These are phyloP conservation scores for Aspergillus ustus DNA, from an alignment of 2,329 filamentous ascomycete species.

Conservation along the genomic window DNA sequence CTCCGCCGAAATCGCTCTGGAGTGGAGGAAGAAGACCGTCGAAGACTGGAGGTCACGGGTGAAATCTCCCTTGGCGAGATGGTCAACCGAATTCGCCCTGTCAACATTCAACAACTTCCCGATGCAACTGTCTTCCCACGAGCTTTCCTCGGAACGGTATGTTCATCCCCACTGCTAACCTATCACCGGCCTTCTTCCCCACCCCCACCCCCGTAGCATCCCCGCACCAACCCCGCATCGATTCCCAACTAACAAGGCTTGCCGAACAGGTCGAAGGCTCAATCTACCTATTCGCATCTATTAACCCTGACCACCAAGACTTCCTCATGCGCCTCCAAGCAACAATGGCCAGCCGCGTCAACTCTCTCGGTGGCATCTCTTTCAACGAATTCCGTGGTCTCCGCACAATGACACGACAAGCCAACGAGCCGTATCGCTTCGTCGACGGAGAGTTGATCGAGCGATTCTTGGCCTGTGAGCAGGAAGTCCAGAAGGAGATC, in stretches of 20 bases:
- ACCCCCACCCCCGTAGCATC: background rate
- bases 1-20: constrained; percentile 74
- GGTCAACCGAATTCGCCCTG: constrained; percentile 82
- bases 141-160: constrained; percentile 86
- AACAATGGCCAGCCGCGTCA: constrained; percentile 68
- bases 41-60: constrained; percentile 71
- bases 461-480: constrained; percentile 74
- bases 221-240: background rate
- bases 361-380: constrained; percentile 71
- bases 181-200: background rate
- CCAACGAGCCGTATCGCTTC: constrained; percentile 80
- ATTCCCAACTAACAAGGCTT: background rate
- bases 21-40: constrained; percentile 74
- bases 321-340: constrained; percentile 81
- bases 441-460: constrained; percentile 93
- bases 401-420: constrained; percentile 70
- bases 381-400: constrained; percentile 85
- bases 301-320: constrained; percentile 73
- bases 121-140: constrained; percentile 74
- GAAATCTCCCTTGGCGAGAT: constrained; percentile 90
- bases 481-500: constrained; percentile 60
- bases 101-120: constrained; percentile 68
- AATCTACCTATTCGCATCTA: constrained; percentile 85
- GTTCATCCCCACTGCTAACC: background rate
- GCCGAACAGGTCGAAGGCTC: constrained; percentile 76